These are phyloP conservation scores for Dryas integrifolia DNA, from an alignment of 331 rosid genomes.

Conservation along the genomic window DNA sequence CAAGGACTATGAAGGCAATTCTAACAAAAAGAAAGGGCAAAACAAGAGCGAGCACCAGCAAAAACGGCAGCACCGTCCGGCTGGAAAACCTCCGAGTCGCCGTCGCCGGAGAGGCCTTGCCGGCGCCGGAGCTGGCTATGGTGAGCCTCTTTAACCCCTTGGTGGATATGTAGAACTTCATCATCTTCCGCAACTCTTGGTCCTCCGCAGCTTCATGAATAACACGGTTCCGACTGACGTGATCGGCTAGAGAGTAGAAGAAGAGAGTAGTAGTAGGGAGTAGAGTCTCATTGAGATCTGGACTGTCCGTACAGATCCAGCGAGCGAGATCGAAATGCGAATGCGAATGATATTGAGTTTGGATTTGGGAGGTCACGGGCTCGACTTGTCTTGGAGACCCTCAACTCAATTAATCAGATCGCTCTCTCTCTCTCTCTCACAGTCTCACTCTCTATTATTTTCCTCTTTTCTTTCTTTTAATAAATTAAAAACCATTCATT, in stretches of 20 bases:
- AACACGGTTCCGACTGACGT: constrained; percentile 8
- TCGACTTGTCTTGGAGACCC: background rate
- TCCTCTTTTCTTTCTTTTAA: background rate
- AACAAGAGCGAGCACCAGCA: constrained; percentile 50
- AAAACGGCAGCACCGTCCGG: constrained; percentile 52
- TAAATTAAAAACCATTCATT: background rate
- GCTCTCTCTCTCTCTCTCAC: background rate
- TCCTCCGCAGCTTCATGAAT: constrained; percentile 38
- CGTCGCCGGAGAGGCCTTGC: constrained; percentile 44
- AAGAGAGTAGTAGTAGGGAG: background rate
- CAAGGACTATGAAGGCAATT: constrained; percentile 65
- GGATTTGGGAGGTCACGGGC: background rate
- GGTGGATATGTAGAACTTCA: constrained; percentile 83
- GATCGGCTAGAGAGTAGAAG: background rate
- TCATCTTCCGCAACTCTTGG: constrained; percentile 13
- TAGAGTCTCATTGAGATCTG: constrained; percentile 36
- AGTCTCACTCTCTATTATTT: background rate
- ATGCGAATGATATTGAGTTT: background rate
- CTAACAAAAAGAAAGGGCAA: constrained; percentile 71
- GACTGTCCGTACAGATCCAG: background rate
- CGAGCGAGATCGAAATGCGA: background rate
- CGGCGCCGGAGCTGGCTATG: constrained; percentile 49
- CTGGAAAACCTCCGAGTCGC: constrained; percentile 48
- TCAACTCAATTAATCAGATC: background rate
- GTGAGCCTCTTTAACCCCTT: constrained; percentile 67